A percentile compares a stretch with the other conserved stretches of the same genome.
Conservation (phyloP, 257 asterid genomes). For the Plantago major region DNA sequence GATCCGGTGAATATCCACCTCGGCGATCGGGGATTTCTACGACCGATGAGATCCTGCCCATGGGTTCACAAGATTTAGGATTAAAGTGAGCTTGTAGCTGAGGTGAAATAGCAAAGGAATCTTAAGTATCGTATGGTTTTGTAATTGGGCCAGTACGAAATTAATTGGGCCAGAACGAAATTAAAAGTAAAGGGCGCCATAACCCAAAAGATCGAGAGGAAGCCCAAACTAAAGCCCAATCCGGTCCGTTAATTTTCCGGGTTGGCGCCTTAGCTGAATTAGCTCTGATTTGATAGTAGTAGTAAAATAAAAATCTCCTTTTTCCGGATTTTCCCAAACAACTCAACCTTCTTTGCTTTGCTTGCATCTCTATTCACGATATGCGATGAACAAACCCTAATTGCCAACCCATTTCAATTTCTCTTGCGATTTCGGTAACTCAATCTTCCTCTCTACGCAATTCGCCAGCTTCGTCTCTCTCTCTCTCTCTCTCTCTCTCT, state of each 20-base stretch:
- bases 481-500: slow-evolving; percentile 2
- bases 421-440: neutral
- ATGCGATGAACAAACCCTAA: slow-evolving; percentile 30
- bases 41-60: slow-evolving; percentile 66
- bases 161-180: no score
- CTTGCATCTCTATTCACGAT: slow-evolving; percentile 19
- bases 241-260: slow-evolving; percentile 23
- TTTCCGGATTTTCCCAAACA: slow-evolving; percentile 16
- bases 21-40: slow-evolving; percentile 52
- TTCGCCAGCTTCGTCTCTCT: slow-evolving; percentile 15
- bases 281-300: no score
- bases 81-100: neutral
- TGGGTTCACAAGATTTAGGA: no score
- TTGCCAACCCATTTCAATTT: neutral
- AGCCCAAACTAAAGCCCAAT: slow-evolving; percentile 25
- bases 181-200: no score
- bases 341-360: slow-evolving; percentile 10
- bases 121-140: no score
- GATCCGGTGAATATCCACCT: slow-evolving; percentile 19
- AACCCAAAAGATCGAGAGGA: no score
- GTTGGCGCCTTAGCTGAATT: slow-evolving; percentile 37
- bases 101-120: no score
- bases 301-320: neutral
- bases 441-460: slow-evolving; percentile 15
- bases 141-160: no score